Evolutionary conservation across 2,329 filamentous ascomycete genomes (phyloP), one percentile per base, ranked within the genome.

Genomic region (Uncinocarpus reesii): DNA sequence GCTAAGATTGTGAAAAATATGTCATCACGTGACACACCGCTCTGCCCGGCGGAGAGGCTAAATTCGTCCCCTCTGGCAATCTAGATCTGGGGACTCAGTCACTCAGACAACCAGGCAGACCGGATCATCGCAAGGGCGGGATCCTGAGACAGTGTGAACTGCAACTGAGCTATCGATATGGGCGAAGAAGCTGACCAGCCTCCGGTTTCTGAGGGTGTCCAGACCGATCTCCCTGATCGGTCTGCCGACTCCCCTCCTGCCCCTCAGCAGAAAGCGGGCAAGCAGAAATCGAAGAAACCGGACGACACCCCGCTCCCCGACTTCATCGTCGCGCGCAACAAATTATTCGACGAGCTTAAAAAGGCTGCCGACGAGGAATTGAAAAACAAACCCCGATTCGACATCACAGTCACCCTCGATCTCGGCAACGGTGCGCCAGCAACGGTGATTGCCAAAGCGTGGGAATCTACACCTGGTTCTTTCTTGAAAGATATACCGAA

Each of bases 391-490:
- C 64, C 65, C 18, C 70, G 70, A 49, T 58, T 66, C 13, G 64
- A 70, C 36, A 72, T 74, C 56, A 70, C 66, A 32, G 75, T 80
- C 56, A 67, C 66, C 46, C 60, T 73, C 43, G 65, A 69, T 46
- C 60, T 70, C 43, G 69, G 65, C 21, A 57, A 68, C 46, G 67
- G 66, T 35, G 65, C 65, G 46, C 62, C 64, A 23, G 61, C 63
- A 48, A 59, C 62, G 6, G 56, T 73, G 47, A 57, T 66, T 42
- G 92, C 85, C 54, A 90, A 83, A 56, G 81, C 88, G 42, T 96
- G 85, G 84, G 86, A 93, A 71, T 95, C 88, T 57, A 93, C 88
- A 13, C 92, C 92, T 4, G 83, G 59, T 81, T 95, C 67, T 79
- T 67, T 73, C 80, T 54, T 84, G 79, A 69, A 78, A 75, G 60